Conservation (phyloP, 106 monocot genomes). For the Hemerocallis citrina region DNA sequence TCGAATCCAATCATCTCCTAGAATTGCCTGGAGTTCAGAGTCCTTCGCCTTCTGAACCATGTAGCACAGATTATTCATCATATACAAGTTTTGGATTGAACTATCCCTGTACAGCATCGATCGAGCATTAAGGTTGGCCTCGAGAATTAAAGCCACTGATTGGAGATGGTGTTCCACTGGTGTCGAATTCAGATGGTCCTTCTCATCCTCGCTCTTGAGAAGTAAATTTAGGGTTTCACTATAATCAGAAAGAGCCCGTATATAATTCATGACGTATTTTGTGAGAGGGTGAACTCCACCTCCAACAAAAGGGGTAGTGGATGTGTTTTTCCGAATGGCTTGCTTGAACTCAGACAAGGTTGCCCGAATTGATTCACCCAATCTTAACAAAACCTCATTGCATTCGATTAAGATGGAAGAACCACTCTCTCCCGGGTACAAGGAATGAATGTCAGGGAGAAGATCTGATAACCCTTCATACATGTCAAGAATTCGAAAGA, state of each 20-base stretch:
- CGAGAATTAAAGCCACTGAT: conserved; percentile 30
- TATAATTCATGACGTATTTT: conserved; percentile 78
- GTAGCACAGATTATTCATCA: conserved; percentile 74
- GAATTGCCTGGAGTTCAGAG: conserved; percentile 23
- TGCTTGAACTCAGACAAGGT: conserved; percentile 34
- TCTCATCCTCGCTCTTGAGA: conserved; percentile 14
- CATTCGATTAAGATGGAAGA: conserved; percentile 42
- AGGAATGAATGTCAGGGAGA: conserved; percentile 20
- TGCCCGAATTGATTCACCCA: conserved; percentile 30
- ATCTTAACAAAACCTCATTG: conserved; percentile 27
- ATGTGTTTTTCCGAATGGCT: conserved; percentile 22
- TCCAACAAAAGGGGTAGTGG: conserved; percentile 18
- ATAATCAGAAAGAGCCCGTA: conserved; percentile 37
- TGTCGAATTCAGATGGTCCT: conserved; percentile 9
- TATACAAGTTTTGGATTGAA: conserved; percentile 43
- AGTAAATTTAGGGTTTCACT: conserved; percentile 35
- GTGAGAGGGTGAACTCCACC: conserved; percentile 59
- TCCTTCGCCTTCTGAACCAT: conserved; percentile 65
- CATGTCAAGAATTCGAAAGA: conserved; percentile 66
- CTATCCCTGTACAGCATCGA: conserved; percentile 39
- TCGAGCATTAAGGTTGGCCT: conserved; percentile 31
- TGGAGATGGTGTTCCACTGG: conserved; percentile 8
- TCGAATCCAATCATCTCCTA: conserved; percentile 45
- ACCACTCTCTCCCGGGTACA: conserved; percentile 32
- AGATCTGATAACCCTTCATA: conserved; percentile 43